phyloP scores from a whole-genome alignment of 345 rosid genomes.

The Eucalyptus fibrosa region DNA sequence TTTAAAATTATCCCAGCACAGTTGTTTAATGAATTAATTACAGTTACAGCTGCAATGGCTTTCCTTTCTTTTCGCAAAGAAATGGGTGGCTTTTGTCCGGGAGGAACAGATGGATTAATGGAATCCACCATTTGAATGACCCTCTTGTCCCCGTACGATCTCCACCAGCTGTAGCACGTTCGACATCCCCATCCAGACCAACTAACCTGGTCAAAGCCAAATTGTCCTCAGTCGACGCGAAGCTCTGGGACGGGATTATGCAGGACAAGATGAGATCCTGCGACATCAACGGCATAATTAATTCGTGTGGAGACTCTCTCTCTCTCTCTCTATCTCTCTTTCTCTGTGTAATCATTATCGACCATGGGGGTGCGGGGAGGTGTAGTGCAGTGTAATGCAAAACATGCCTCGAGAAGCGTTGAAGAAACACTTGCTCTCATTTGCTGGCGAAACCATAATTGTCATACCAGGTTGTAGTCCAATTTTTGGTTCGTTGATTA shows the following conservation, averaged over 20 bases:
- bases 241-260: neutral
- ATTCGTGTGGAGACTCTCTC: neutral
- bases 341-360: neutral
- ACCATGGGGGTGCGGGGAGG: neutral
- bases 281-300: conserved; percentile 6
- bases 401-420: neutral
- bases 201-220: neutral
- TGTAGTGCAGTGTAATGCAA: neutral
- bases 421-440: neutral
- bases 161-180: conserved; percentile 31
- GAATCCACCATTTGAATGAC: conserved; percentile 38
- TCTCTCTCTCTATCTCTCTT: neutral
- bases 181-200: neutral
- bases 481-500: neutral
- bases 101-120: conserved; percentile 41
- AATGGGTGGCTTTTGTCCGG: neutral
- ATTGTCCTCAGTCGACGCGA: neutral
- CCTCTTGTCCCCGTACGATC: conserved; percentile 24
- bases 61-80: neutral
- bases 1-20: neutral
- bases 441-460: neutral
- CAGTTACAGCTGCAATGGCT: neutral
- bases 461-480: neutral
- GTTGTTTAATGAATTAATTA: neutral
- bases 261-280: conserved; percentile 15